Base-by-base conservation (phyloP, 2,329 filamentous ascomycete genomes). In the Ophiocordyceps camponoti-leonardi region DNA sequence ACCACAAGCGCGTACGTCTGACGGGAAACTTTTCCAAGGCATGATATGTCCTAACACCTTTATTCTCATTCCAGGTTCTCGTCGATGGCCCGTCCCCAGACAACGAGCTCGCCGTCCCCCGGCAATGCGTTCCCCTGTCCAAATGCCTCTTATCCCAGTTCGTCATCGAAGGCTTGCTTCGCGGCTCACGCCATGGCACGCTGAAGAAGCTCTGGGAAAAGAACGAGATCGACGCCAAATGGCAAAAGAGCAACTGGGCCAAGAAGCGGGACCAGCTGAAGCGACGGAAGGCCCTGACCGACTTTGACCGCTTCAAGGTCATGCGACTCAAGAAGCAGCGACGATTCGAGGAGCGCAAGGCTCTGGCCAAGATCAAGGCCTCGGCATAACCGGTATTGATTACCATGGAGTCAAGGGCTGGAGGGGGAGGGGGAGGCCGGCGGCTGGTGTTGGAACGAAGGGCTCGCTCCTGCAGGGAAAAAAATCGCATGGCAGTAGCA, bases 241-340 rank as follows among this genome's bases (percentile, higher is more conserved):
- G 87, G 84, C 79, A 81, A 65, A 77, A 85, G 72, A 88, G 79
- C 76, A 79, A 79, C 69, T 94, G 84, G 81, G 86, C 88, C 63
- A 92, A 98, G 86, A 88, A 86, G 79, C 80, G 84, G 65, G 79
- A 80, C 58, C 83, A 86, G 72, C 77, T 78, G 61, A 77, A 85
- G 70, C 83, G 86, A 74, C 84, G 92, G 77, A 83, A 83, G 74
- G 79, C 79, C 62, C 77, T 98, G 57, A 93, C 82, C 71, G 92
- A 98, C 79, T 98, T 98, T 67, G 92, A 98, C 77, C 83, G 92
- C 69, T 98, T 96, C 86, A 95, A 98, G 85, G 92, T 96, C 62
- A 77, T 96, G 80, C 83, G 90, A 71, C 77, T 96, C 73, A 93
- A 90, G 83, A 98, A 98, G 82, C 88, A 95, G 83, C 86, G 88